Conservation (phyloP, 108 stramenopile species). For the Skeletonema grethae region DNA sequence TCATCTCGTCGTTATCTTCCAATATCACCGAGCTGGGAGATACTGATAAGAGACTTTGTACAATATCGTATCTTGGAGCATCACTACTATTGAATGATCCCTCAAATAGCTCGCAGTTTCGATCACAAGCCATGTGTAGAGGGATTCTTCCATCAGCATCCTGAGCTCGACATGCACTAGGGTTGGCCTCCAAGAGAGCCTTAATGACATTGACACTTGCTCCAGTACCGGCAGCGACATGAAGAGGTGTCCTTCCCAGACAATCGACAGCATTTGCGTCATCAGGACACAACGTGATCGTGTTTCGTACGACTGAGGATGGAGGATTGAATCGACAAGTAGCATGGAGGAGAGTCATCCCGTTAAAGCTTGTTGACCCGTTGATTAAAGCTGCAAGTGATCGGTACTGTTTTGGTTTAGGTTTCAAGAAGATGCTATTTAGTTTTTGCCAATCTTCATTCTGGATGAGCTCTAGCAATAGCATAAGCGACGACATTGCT, state of each 20-base stretch:
- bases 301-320: constrained; percentile 38
- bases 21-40: neutral
- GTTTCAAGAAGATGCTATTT: neutral
- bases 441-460: neutral
- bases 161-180: constrained; percentile 50
- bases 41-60: neutral
- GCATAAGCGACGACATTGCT: neutral
- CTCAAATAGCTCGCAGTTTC: neutral
- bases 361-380: neutral
- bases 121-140: constrained; percentile 56
- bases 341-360: neutral
- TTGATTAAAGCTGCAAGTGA: neutral
- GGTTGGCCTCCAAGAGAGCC: constrained; percentile 53
- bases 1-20: constrained; percentile 1
- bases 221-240: constrained; percentile 71
- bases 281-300: constrained; percentile 55
- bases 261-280: constrained; percentile 54
- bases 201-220: constrained; percentile 55
- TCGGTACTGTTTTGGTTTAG: neutral
- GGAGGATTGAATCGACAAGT: neutral
- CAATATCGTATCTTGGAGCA: constrained; percentile 1
- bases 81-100: neutral
- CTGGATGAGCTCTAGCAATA: neutral
- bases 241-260: constrained; percentile 64
- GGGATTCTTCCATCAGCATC: constrained; percentile 65